These are phyloP conservation scores for Asterophora parasitica DNA, from an alignment of 768 basidiomycete genomes.

Conservation along the genomic window DNA sequence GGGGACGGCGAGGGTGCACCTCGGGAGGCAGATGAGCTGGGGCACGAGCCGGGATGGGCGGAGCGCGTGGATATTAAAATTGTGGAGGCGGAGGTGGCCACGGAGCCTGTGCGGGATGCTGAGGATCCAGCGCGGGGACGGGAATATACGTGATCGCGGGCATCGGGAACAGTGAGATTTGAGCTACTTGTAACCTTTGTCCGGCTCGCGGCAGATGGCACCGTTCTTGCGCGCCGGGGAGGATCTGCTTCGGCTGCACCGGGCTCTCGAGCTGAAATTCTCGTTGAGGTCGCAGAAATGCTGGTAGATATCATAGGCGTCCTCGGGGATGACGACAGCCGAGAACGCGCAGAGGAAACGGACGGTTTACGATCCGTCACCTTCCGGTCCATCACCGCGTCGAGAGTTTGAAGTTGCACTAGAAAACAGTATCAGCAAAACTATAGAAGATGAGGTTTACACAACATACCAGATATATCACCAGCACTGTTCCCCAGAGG, in stretches of 20 bases:
- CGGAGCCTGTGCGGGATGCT: conserved; percentile 9
- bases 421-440: background rate
- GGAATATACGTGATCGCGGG: background rate
- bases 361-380: conserved; percentile 7
- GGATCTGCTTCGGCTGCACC: conserved; percentile 16
- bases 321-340: conserved; percentile 12
- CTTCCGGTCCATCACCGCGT: conserved; percentile 4
- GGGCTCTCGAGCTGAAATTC: conserved; percentile 1
- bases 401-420: conserved; percentile 23
- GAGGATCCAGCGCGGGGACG: conserved; percentile 8
- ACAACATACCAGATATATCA: conserved; percentile 25
- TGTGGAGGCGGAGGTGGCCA: conserved; percentile 14
- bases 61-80: conserved; percentile 9
- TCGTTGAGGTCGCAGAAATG: conserved; percentile 9
- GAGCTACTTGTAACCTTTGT: background rate
- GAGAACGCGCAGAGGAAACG: conserved; percentile 1
- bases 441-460: no score
- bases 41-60: conserved; percentile 15
- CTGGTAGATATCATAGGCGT: conserved; percentile 3
- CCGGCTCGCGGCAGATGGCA: conserved; percentile 18
- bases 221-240: conserved; percentile 25
- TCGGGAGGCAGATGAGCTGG: conserved; percentile 26
- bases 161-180: conserved; percentile 2
- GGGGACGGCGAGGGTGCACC: conserved; percentile 19
- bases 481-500: conserved; percentile 32